phyloP scores from a whole-genome alignment of 73 alveolate species.

The Paramecium pentaurelia region DNA sequence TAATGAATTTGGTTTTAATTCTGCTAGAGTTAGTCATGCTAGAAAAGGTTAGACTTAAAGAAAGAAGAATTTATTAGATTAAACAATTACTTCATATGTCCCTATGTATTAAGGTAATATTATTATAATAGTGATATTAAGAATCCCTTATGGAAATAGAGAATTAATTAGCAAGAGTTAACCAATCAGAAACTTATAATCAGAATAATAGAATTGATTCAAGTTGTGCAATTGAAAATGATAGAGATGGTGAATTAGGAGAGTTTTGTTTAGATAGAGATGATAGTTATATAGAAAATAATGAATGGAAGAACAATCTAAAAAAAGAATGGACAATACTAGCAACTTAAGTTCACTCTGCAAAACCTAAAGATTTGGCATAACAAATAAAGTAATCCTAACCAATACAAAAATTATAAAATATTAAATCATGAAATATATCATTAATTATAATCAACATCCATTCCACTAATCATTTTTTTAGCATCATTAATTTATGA shows the following conservation, averaged over 20 bases:
- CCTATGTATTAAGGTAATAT: not conserved
- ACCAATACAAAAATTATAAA: not conserved
- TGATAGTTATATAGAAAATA: not conserved
- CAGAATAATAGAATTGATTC: not conserved
- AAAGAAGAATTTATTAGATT: not conserved
- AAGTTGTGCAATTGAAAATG: not conserved
- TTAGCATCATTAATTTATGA: not conserved
- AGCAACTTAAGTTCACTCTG: constrained; percentile 22
- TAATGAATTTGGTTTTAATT: not conserved
- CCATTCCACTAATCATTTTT: not conserved
- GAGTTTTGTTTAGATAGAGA: constrained; percentile 11
- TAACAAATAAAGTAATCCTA: not conserved
- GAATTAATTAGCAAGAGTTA: not conserved
- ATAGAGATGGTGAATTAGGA: not conserved
- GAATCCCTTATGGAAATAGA: constrained; percentile 18
- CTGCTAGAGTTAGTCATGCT: constrained; percentile 2
- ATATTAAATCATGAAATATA: not conserved
- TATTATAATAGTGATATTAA: not conserved
- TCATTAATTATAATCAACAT: not conserved
- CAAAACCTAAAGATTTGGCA: not conserved
- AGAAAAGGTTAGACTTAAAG: not conserved
- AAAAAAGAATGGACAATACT: constrained; percentile 3
- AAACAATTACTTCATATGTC: not conserved
- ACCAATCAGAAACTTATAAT: not conserved
- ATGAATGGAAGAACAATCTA: not conserved